These are phyloP conservation scores for Zygotorulaspora sp. DNA, from an alignment of 805 yeast genomes.

Conservation along the genomic window DNA sequence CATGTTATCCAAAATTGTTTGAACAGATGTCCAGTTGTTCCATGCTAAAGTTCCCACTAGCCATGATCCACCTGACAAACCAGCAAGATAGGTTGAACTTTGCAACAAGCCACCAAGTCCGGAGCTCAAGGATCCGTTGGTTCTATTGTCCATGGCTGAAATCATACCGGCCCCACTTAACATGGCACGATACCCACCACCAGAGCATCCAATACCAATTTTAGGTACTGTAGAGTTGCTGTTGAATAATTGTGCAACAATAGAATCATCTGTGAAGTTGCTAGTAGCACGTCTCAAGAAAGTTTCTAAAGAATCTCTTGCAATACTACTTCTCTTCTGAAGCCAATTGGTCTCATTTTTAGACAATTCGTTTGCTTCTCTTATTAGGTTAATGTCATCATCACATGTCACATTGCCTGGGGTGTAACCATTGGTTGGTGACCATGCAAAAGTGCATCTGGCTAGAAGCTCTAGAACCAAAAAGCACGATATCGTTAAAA, in stretches of 20 bases:
- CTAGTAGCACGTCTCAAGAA: constrained; percentile 25
- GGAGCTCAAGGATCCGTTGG: constrained; percentile 47
- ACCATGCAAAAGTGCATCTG: constrained; percentile 37
- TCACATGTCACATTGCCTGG: constrained; percentile 61
- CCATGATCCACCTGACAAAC: constrained; percentile 87
- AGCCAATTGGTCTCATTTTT: constrained; percentile 51
- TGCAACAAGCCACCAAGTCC: constrained; percentile 75
- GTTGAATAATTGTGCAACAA: constrained; percentile 22
- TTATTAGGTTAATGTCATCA: constrained; percentile 34
- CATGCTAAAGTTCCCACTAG: constrained; percentile 61
- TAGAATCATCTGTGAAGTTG: constrained; percentile 20
- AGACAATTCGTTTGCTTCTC: constrained; percentile 48
- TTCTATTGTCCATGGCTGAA: constrained; percentile 73
- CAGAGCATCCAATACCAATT: constrained; percentile 63
- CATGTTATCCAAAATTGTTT: constrained; percentile 45
- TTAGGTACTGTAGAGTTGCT: constrained; percentile 29
- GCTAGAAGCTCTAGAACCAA: constrained; percentile 6
- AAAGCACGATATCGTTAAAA: background rate
- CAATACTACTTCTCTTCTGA: constrained; percentile 41
- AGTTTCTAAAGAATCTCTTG: constrained; percentile 41
- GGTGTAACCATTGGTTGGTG: constrained; percentile 55
- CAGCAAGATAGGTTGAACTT: constrained; percentile 65
- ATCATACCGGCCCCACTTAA: constrained; percentile 78
- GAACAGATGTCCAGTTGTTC: constrained; percentile 71
- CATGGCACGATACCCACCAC: constrained; percentile 93